Evolutionary conservation across 192 early-diverging fungal genomes (phyloP).

Genomic region (Linnemannia elongata): DNA sequence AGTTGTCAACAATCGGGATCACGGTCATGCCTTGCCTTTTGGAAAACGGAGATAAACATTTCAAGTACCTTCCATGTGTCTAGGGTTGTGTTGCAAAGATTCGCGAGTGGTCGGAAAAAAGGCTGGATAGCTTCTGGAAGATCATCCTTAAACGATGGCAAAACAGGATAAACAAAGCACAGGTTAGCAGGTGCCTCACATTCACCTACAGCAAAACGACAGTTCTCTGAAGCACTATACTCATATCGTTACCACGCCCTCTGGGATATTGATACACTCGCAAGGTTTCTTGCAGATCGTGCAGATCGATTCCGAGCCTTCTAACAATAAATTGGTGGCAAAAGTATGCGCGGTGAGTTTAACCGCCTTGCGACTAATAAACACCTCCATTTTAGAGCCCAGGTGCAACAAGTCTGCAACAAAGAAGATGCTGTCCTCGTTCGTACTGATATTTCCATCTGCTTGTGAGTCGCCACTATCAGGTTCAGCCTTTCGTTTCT

Average conservation of each 20-base stretch:
- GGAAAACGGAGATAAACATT: too few species aligned
- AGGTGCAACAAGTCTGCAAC: not conserved
- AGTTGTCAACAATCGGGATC: too few species aligned
- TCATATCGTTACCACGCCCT: slow-evolving; percentile 10
- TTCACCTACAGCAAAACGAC: not conserved
- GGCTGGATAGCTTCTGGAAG: slow-evolving; percentile 25
- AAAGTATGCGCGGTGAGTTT: not conserved
- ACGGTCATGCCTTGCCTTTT: not conserved
- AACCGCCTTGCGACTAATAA: too few species aligned
- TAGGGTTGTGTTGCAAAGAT: slow-evolving; percentile 9
- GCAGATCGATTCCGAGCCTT: slow-evolving; percentile 5
- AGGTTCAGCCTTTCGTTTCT: not conserved
- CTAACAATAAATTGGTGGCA: slow-evolving; percentile 21
- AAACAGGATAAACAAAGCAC: too few species aligned
- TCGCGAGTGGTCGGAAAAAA: slow-evolving; percentile 21
- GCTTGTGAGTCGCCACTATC: not conserved
- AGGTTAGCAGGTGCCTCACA: too few species aligned
- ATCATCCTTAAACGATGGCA: not conserved
- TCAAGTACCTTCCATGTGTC: slow-evolving; percentile 36
- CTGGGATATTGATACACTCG: slow-evolving; percentile 18
- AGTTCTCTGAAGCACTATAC: not conserved
- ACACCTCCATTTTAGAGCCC: too few species aligned
- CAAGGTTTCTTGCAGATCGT: slow-evolving; percentile 37
- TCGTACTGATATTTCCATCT: not conserved
- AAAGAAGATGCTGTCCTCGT: not conserved